Evolutionary conservation across 257 asterid genomes (phyloP).

Genomic region (Mentha longifolia): DNA sequence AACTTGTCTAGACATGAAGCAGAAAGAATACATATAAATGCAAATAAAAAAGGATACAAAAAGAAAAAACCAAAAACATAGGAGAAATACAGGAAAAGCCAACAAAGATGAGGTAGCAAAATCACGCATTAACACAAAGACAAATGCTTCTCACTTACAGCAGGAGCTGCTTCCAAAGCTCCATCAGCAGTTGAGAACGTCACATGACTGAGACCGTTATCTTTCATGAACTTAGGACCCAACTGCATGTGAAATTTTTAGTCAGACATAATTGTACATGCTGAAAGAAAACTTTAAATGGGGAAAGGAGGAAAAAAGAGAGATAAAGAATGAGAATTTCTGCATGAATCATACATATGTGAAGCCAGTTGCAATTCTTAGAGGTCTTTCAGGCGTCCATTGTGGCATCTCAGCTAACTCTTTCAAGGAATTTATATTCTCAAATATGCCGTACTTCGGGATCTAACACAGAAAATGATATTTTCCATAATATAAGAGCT

Average conservation of each 20-base stretch:
- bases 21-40: background rate
- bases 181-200: constrained; percentile 96
- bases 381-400: constrained; percentile 93
- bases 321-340: constrained; percentile 11
- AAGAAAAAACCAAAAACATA: background rate
- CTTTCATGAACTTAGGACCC: constrained; percentile 91
- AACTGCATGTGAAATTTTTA: constrained; percentile 53
- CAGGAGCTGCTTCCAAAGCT: constrained; percentile 99
- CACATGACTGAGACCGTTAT: constrained; percentile 74
- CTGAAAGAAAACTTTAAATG: constrained; percentile 21
- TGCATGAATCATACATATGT: constrained; percentile 60
- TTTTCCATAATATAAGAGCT: constrained; percentile 26
- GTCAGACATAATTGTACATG: constrained; percentile 19
- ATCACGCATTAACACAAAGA: constrained; percentile 14
- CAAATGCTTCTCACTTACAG: constrained; percentile 51
- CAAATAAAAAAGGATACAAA: background rate
- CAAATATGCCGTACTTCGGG: constrained; percentile 96
- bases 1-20: background rate
- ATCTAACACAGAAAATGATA: constrained; percentile 51
- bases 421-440: constrained; percentile 81
- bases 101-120: background rate
- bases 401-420: constrained; percentile 95
- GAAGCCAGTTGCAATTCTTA: constrained; percentile 98
- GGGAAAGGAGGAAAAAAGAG: background rate
- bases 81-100: background rate